phyloP scores from a whole-genome alignment of 352 stramenopile genomes.

The Phytophthora chlamydospora region DNA sequence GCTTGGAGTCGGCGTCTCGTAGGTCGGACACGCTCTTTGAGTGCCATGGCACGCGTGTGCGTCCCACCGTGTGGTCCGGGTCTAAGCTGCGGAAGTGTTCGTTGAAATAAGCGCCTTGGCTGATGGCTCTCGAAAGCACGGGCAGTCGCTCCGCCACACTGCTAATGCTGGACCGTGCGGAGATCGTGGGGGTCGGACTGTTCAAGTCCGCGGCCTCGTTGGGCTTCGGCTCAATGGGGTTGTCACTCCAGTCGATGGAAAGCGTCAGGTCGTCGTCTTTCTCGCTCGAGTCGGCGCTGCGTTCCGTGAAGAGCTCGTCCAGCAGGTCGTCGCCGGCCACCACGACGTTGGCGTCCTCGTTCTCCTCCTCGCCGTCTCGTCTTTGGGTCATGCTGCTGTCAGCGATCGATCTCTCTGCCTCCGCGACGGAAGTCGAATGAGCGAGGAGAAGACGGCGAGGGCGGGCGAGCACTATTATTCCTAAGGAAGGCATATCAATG shows the following conservation, averaged over 20 bases:
- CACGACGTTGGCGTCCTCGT: constrained; percentile 15
- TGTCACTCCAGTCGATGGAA: constrained; percentile 11
- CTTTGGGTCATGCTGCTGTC: constrained; percentile 6
- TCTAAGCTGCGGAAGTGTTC: constrained; percentile 23
- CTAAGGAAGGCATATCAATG: constrained; percentile 9
- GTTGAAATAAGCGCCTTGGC: constrained; percentile 24
- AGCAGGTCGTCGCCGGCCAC: constrained; percentile 22
- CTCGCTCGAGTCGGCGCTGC: constrained; percentile 15
- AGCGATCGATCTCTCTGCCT: constrained; percentile 18
- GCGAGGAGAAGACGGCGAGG: constrained; percentile 5
- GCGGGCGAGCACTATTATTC: constrained; percentile 20
- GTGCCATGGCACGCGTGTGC: constrained; percentile 37
- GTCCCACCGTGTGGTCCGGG: constrained; percentile 27
- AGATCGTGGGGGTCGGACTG: not conserved
- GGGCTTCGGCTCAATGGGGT: not conserved
- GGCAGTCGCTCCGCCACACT: constrained; percentile 8
- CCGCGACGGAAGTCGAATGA: constrained; percentile 16
- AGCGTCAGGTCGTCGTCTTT: constrained; percentile 18
- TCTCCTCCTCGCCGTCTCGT: constrained; percentile 24
- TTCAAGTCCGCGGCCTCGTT: not conserved
- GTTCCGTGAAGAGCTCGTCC: constrained; percentile 36
- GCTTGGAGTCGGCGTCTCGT: constrained; percentile 8
- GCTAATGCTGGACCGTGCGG: constrained; percentile 3
- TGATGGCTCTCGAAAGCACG: constrained; percentile 17
- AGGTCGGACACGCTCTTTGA: constrained; percentile 36